These are phyloP conservation scores for Lactifluus pinguis DNA, from an alignment of 768 basidiomycete genomes.

Conservation along the genomic window DNA sequence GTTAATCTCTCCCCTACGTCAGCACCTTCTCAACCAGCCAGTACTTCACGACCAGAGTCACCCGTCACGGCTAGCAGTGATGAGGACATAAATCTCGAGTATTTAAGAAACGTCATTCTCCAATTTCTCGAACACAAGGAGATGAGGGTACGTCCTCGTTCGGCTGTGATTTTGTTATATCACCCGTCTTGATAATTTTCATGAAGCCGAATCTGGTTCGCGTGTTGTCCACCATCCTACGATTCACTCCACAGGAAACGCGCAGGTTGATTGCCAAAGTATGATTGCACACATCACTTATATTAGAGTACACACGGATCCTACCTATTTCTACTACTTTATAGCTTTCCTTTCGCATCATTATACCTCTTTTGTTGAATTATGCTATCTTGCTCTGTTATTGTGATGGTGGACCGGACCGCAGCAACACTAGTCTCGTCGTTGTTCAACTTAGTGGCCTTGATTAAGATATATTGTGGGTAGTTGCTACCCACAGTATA, in stretches of 20 bases:
- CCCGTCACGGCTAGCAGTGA: slow-evolving; percentile 43
- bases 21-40: slow-evolving; percentile 30
- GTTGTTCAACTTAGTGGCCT: no score
- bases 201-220: slow-evolving; percentile 77
- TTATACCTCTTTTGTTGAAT: neutral
- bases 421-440: no score
- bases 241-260: slow-evolving; percentile 93
- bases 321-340: neutral
- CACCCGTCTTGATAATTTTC: slow-evolving; percentile 7
- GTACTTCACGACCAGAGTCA: slow-evolving; percentile 25
- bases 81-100: slow-evolving; percentile 93
- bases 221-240: slow-evolving; percentile 85
- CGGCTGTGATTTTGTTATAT: neutral
- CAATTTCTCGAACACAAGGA: slow-evolving; percentile 98
- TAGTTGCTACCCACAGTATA: no score
- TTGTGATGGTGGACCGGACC: neutral
- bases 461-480: no score
- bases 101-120: slow-evolving; percentile 89
- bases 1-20: slow-evolving; percentile 28
- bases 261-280: slow-evolving; percentile 84
- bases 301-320: neutral
- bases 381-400: neutral
- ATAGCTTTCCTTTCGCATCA: neutral
- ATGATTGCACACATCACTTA: slow-evolving; percentile 20
- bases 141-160: slow-evolving; percentile 68